Base-by-base conservation (phyloP, 768 basidiomycete genomes). In the Mycena amicta region DNA sequence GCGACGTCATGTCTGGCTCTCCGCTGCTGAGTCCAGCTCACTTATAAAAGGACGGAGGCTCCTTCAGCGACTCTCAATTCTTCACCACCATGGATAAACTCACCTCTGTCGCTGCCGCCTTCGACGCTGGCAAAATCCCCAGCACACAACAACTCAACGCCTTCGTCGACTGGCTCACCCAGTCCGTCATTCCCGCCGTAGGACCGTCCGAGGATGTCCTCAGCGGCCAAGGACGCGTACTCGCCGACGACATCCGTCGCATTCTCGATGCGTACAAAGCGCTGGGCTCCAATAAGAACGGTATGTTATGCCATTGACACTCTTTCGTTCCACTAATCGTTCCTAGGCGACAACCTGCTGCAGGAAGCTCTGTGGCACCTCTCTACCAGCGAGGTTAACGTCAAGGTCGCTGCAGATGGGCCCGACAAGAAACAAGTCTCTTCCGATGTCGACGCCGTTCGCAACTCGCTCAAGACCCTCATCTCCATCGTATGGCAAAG, bases 61-160 rank as follows among this genome's bases (percentile, higher is more conserved):
- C 27, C 47, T 13, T 5, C 12, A 28, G 12, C 12, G 25, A 13
- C 5, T 6, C 27, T 8, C 25, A 29, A 49, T 13, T 31, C 27
- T 18, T 20, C 26, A 4, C n/a, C 6, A 69, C 56, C 55, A 90
- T 90, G 88, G 86, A 91, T 56, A 83, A 82, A 73, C 59, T 80
- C 49, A 76, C 86, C 18, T 84, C 85, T 33, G 65, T 89, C 25
- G 68, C 87, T 56, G 89, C 86, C 47, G 89, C 89, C 6, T 71
- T 90, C 64, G 80, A 84, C 60, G 87, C 88, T 18, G 87, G 87
- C 22, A 91, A 91, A 67, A 74, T 89, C 3, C 89, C 89, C 18
- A 78, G 77, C 1, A 85, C 88, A 12, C 70, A 80, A 27, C 89
- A 91, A 66, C 62, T 83, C 37, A 77, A 77, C 59, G 66, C 67